Base-by-base conservation (phyloP, 176 grass and related monocot species). In the Tillandsia fasciculata region DNA sequence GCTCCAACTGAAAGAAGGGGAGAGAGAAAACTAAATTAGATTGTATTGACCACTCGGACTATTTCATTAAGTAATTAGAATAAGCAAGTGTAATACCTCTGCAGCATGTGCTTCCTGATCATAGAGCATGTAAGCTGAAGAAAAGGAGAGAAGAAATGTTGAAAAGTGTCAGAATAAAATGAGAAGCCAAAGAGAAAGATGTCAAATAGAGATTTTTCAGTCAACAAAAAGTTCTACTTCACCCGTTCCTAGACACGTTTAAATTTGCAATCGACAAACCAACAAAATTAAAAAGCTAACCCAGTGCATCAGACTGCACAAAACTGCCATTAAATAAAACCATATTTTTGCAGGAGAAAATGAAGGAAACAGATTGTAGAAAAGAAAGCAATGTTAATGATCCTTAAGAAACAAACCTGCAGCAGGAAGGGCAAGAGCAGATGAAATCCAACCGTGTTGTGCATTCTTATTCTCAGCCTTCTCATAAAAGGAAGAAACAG, bases 101-200 rank as follows among this genome's bases (percentile, higher is more conserved):
- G 89, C 86, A 10, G 93, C 93, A 26, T 87, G 89, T 70, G 84
- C 79, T 48, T 96, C 83, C 70, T 97, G 87, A 20, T 87, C 88
- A 58, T 85, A 77, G 77, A 92, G 79, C 84, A 97, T 87, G 86
- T 87, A 97, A 22, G 26, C 94, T 97, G 74, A 20, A 26, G 52
- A 64, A 33, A 75, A 74, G 29, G 8, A 27, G 53, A 26, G 12
- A 52, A 27, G 53, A 66, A 26, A 52, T 22, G 33, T 26, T 51
- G 51, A 26, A 15, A 74, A 77, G 47, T 2, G 13, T 42, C 52
- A 11, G 12, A 0, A 8, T 5, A 50, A 10, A 15, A 26, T 12
- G 76, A 50, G n/a, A 17, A 52, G 24, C n/a, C 6, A 66, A 52
- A 29, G 29, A 1, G 12, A 27, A 11, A 18, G 14, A 26, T 26